Percentiles rank a stretch among this genome's conserved stretches.
These are phyloP conservation scores for Phytophthora litchii DNA, from an alignment of 352 stramenopile genomes.

Conservation along the genomic window DNA sequence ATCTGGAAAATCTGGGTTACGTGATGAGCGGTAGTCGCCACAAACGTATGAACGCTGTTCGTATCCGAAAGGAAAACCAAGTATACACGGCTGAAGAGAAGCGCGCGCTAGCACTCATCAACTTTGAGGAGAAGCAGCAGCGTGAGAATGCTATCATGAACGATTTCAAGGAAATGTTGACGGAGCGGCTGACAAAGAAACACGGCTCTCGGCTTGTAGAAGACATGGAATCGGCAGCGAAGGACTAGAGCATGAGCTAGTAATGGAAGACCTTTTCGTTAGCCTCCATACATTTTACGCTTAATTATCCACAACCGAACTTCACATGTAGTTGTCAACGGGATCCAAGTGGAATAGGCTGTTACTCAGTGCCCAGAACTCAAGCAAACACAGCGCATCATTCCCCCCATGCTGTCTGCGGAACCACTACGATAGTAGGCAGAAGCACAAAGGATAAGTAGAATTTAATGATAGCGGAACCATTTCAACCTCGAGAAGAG, in stretches of 20 bases:
- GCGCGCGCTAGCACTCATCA: conserved; percentile 96
- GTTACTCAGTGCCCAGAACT: not conserved
- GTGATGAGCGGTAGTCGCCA: conserved; percentile 99
- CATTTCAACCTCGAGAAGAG: no score
- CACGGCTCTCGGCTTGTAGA: conserved; percentile 86
- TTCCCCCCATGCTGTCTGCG: not conserved
- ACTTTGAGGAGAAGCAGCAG: conserved; percentile 99
- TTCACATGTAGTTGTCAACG: no score
- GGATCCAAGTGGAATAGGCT: not conserved
- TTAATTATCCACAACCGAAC: no score
- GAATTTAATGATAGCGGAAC: not conserved
- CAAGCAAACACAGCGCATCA: not conserved
- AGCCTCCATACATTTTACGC: no score
- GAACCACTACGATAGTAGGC: not conserved
- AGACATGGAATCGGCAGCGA: conserved; percentile 79
- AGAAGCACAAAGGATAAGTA: not conserved
- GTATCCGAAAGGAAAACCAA: conserved; percentile 99
- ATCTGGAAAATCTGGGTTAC: conserved; percentile 94
- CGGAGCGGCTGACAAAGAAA: conserved; percentile 87
- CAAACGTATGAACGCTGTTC: conserved; percentile 98
- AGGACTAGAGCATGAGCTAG: conserved; percentile 35
- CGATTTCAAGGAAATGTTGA: conserved; percentile 96
- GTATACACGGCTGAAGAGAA: conserved; percentile 99
- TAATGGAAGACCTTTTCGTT: no score
- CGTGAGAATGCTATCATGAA: conserved; percentile 97